Evolutionary conservation across 2,329 filamentous ascomycete species (phyloP), one percentile per base, ranked within the genome.

Genomic region (Akanthomyces uredinophilus): DNA sequence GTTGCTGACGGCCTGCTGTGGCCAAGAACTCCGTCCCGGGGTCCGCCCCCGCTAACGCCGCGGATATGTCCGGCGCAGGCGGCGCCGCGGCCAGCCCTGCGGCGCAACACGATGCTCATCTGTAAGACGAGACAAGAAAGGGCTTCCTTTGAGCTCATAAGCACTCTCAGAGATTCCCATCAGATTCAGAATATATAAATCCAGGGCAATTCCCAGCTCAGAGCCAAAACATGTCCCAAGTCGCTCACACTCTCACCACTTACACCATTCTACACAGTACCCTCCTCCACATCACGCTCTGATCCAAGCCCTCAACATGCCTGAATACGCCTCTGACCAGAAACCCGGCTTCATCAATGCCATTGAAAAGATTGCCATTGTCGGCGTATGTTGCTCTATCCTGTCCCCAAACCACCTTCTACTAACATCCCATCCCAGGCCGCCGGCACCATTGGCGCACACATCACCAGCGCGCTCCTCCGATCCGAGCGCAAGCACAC

Each of bases 301-400:
- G 27, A n/a, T 29, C 7, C 8, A 7, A 44, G n/a, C 27, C 49
- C 10, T 24, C 27, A 43, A 18, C 32, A 56, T 56, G 53, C 7
- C 43, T 16, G 32, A 47, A 22, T 75, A 71, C 60, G 74, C 74
- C 10, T 75, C 74, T 53, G 67, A 73, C 49, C 72, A 77, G 69
- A 69, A 74, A 2, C 50, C 65, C 18, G 73, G 73, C 64, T 77
- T 76, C 70, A 65, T 63, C 58, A 81, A 81, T 67, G 65, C 67
- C 54, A 72, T 81, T 11, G 72, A 78, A 63, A 77, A 72, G 43
- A 73, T 82, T 0, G 79, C 79, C 22, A 76, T 82, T 16, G 73
- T 82, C 18, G 79, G 80, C 10, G 80, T 81, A 74, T 74, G 78
- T 74, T 7, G 2, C 35, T 13, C 13, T 5, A 6, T 18, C 7